Evolutionary conservation across 176 grass and related monocot species (phyloP).

Genomic region (Triticum turgidum): DNA sequence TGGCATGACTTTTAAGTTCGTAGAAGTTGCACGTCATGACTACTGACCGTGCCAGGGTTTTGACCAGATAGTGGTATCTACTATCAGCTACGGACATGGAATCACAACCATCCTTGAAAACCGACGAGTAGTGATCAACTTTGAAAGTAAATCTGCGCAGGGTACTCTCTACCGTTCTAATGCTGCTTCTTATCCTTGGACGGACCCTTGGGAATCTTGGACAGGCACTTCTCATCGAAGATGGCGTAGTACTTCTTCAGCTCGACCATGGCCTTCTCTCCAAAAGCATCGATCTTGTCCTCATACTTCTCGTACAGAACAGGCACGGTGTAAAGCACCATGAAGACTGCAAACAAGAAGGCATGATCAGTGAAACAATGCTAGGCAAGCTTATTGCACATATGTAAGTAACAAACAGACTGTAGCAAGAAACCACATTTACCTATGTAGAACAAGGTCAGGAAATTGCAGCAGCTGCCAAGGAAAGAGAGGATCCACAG

Average conservation of each 20-base stretch:
- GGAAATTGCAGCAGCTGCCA: constrained; percentile 84
- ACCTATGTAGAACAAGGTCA: constrained; percentile 90
- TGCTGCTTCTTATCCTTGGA: constrained; percentile 75
- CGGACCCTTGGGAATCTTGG: constrained; percentile 74
- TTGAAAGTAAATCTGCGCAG: not conserved
- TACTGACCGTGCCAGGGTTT: constrained; percentile 6
- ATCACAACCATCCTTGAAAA: constrained; percentile 41
- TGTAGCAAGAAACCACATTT: constrained; percentile 1
- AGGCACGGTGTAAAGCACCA: constrained; percentile 75
- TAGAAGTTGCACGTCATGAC: not conserved
- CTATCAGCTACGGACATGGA: constrained; percentile 27
- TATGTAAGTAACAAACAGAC: not conserved
- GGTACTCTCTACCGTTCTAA: constrained; percentile 1
- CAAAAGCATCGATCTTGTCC: constrained; percentile 76
- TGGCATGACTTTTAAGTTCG: constrained; percentile 13
- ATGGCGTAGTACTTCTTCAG: constrained; percentile 79
- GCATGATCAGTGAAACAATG: not conserved
- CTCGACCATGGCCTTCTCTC: constrained; percentile 68
- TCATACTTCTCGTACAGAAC: constrained; percentile 92
- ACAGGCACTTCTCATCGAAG: constrained; percentile 74
- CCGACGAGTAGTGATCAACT: constrained; percentile 15
- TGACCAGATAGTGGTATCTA: constrained; percentile 23
- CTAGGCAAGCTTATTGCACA: not conserved
- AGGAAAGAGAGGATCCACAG: constrained; percentile 75
- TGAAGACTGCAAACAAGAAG: constrained; percentile 63